Evolutionary conservation across 176 grass and related monocot species (phyloP).

Genomic region (Phyllostachys edulis): DNA sequence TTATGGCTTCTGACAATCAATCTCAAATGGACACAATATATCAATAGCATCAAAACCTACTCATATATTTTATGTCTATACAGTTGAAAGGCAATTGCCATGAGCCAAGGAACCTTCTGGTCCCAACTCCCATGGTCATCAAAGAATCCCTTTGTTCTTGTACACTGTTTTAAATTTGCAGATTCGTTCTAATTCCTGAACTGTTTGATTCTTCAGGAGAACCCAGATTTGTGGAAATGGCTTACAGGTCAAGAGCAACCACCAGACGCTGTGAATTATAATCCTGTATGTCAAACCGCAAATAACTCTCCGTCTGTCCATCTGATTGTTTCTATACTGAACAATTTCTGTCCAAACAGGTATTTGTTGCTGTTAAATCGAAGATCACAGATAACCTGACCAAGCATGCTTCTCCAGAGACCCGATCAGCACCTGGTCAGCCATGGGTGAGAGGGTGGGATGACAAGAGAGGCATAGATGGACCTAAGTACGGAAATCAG

Average conservation of each 20-base stretch:
- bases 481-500: conserved; percentile 86
- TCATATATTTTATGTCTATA: background rate
- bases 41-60: background rate
- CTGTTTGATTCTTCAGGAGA: conserved; percentile 63
- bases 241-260: conserved; percentile 82
- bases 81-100: background rate
- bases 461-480: conserved; percentile 69
- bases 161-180: background rate
- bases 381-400: conserved; percentile 69
- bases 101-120: background rate
- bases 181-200: background rate
- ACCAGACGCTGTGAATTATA: conserved; percentile 57
- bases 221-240: conserved; percentile 98
- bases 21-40: background rate
- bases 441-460: conserved; percentile 97
- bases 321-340: background rate
- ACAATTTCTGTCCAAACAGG: conserved; percentile 31
- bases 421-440: conserved; percentile 71
- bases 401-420: conserved; percentile 69
- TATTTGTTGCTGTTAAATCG: conserved; percentile 71
- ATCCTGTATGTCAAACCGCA: conserved; percentile 54
- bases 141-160: background rate
- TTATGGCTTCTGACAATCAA: background rate
- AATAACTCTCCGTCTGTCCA: background rate
- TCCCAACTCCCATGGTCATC: background rate